Conservation (phyloP, 2,329 filamentous ascomycete genomes). For the Colletotrichum sp. region DNA sequence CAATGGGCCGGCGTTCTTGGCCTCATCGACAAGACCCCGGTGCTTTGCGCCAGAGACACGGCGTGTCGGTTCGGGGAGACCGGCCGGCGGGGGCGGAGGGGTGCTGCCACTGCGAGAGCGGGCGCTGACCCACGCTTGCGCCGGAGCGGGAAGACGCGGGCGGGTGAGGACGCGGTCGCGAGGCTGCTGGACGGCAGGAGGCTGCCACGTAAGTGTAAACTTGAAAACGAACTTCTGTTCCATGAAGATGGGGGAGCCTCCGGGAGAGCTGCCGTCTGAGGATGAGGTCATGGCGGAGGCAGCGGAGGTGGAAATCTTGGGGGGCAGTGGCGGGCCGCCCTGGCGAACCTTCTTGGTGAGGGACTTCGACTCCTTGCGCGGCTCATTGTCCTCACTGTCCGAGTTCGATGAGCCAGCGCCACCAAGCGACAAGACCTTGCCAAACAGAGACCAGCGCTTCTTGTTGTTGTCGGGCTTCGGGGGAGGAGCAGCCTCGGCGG, state of each 20-base stretch:
- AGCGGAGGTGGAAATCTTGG: constrained; percentile 35
- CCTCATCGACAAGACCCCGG: constrained; percentile 53
- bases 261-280: constrained; percentile 58
- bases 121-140: constrained; percentile 65
- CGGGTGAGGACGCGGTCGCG: constrained; percentile 68
- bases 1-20: constrained; percentile 52
- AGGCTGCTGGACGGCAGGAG: constrained; percentile 54
- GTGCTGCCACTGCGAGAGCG: constrained; percentile 43
- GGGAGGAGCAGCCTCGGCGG: constrained; percentile 24
- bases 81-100: constrained; percentile 37
- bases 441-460: constrained; percentile 67
- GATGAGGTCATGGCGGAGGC: constrained; percentile 37
- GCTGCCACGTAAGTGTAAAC: constrained; percentile 73
- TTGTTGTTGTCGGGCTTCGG: constrained; percentile 43
- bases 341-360: constrained; percentile 17
- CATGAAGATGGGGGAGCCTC: constrained; percentile 59
- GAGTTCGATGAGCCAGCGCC: constrained; percentile 35
- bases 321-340: constrained; percentile 34
- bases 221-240: constrained; percentile 71
- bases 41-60: constrained; percentile 51
- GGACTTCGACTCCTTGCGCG: constrained; percentile 52
- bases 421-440: constrained; percentile 60
- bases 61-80: constrained; percentile 48
- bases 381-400: constrained; percentile 49
- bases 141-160: constrained; percentile 72